A percentile compares a stretch with the other conserved stretches of the same genome.
These are phyloP conservation scores for Zymoseptoria ardabiliae DNA, from an alignment of 2,329 filamentous ascomycete species.

Conservation along the genomic window DNA sequence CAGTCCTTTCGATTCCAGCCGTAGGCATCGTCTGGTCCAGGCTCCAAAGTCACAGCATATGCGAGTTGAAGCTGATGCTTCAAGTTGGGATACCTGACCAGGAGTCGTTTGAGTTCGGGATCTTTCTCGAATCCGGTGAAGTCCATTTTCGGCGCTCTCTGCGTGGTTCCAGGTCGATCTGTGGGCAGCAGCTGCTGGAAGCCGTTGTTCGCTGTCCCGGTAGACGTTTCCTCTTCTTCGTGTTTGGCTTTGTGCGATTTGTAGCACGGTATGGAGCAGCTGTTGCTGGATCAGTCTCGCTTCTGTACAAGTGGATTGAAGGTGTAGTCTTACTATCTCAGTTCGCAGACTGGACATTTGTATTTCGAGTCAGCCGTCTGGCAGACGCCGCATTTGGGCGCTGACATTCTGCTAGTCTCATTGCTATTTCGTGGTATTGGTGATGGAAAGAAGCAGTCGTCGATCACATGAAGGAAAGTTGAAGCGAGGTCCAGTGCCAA, in stretches of 20 bases:
- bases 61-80: slow-evolving; percentile 28
- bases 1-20: slow-evolving; percentile 23
- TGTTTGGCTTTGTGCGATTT: slow-evolving; percentile 31
- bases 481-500: not conserved
- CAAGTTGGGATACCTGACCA: slow-evolving; percentile 29
- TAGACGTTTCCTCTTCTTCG: slow-evolving; percentile 7
- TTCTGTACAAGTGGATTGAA: not conserved
- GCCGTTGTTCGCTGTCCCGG: not conserved
- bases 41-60: slow-evolving; percentile 31
- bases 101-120: slow-evolving; percentile 26
- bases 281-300: slow-evolving; percentile 12
- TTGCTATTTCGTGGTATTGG: slow-evolving; percentile 4
- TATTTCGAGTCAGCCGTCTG: slow-evolving; percentile 40
- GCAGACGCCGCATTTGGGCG: slow-evolving; percentile 39
- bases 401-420: slow-evolving; percentile 25
- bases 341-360: slow-evolving; percentile 42
- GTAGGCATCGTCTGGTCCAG: slow-evolving; percentile 25
- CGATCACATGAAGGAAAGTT: not conserved
- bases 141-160: slow-evolving; percentile 20
- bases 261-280: slow-evolving; percentile 35
- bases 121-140: slow-evolving; percentile 29
- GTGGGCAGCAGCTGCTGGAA: not conserved
- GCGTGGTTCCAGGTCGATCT: slow-evolving; percentile 20
- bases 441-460: not conserved
- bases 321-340: slow-evolving; percentile 36